These are phyloP conservation scores for Gillenia trifoliata DNA, from an alignment of 306 rosid species.

Conservation along the genomic window DNA sequence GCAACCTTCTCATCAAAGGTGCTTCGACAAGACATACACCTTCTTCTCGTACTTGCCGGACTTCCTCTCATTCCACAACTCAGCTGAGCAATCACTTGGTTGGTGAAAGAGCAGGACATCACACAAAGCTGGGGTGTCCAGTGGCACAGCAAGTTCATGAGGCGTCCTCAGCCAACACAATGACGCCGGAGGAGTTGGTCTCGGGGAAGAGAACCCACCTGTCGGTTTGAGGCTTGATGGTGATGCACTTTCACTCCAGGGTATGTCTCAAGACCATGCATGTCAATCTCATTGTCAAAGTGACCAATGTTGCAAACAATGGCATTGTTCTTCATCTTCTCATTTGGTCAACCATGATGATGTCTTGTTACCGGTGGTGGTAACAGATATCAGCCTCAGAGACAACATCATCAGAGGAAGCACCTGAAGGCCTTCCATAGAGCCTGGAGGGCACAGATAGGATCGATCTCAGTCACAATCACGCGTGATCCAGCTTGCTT, in stretches of 20 bases:
- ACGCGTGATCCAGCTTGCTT: constrained; percentile 97
- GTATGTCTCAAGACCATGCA: constrained; percentile 68
- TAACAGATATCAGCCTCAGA: constrained; percentile 73
- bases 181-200: constrained; percentile 43
- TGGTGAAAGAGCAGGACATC: constrained; percentile 98
- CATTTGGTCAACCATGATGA: constrained; percentile 76
- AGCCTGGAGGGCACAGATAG: constrained; percentile 97
- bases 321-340: constrained; percentile 98
- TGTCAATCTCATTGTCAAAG: constrained; percentile 94
- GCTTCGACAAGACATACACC: constrained; percentile 90
- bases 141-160: constrained; percentile 99
- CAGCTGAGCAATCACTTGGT: constrained; percentile 98
- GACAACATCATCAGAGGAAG: constrained; percentile 52
- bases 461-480: constrained; percentile 87
- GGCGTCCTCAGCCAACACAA: constrained; percentile 91
- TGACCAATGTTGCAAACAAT: constrained; percentile 96
- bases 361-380: constrained; percentile 99
- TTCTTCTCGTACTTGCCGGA: constrained; percentile 81
- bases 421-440: constrained; percentile 87
- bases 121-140: constrained; percentile 97
- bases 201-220: constrained; percentile 98
- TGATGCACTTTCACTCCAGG: constrained; percentile 85
- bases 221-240: constrained; percentile 93
- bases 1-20: constrained; percentile 97
- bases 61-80: constrained; percentile 82